Evolutionary conservation across 495 filamentous ascomycete species (phyloP).

Genomic region (Trichoderma erinaceum): DNA sequence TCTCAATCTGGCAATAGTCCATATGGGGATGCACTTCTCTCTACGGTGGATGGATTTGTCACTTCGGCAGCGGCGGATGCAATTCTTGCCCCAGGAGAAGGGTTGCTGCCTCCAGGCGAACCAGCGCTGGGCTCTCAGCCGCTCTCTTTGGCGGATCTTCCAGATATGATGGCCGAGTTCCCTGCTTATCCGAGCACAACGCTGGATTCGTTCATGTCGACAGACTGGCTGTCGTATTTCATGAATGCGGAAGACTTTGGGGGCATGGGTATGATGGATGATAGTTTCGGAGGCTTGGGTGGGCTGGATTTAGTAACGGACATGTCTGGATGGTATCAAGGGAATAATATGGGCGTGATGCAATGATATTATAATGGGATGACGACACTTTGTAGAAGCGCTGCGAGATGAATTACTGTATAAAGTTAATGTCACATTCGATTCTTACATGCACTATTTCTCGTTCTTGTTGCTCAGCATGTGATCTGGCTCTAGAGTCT

Average conservation of each 20-base stretch:
- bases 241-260: constrained; percentile 10
- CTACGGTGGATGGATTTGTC: background rate
- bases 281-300: background rate
- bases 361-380: background rate
- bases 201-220: background rate
- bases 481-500: too few species aligned
- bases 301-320: background rate
- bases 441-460: too few species aligned
- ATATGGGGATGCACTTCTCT: background rate
- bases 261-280: background rate
- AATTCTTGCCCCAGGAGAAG: background rate
- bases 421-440: background rate
- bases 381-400: background rate
- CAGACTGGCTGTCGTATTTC: constrained; percentile 4
- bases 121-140: background rate
- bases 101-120: background rate
- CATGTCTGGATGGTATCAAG: constrained; percentile 1
- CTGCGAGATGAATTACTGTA: background rate
- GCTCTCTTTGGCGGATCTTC: background rate
- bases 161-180: background rate
- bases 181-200: constrained; percentile 2
- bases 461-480: too few species aligned
- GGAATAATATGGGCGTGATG: background rate
- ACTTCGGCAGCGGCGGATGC: background rate
- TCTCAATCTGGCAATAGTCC: background rate